These are phyloP conservation scores for Biscutella laevigata DNA, from an alignment of 441 rosid genomes.

Conservation along the genomic window DNA sequence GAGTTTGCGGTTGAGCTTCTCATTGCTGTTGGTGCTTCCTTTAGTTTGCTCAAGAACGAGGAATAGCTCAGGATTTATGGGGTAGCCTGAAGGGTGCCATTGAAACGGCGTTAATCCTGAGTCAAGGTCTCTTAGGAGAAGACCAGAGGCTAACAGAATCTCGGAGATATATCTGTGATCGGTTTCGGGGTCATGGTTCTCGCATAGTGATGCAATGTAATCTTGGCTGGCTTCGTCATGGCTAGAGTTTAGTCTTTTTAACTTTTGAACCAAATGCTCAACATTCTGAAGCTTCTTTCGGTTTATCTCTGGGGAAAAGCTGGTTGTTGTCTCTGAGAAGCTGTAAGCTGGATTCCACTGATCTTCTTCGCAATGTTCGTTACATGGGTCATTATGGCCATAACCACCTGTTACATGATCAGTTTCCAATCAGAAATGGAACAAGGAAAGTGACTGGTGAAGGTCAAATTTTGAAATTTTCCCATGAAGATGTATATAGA, in stretches of 20 bases:
- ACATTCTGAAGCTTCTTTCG: constrained; percentile 75
- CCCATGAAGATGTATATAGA: neutral
- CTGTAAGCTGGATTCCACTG: constrained; percentile 40
- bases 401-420: constrained; percentile 31
- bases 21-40: constrained; percentile 33
- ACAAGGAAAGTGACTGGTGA: neutral
- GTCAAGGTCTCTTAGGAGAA: constrained; percentile 67
- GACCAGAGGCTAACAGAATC: constrained; percentile 84
- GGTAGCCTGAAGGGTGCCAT: constrained; percentile 75
- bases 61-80: constrained; percentile 78
- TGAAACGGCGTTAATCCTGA: constrained; percentile 53
- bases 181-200: constrained; percentile 48
- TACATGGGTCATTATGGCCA: constrained; percentile 23
- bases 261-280: constrained; percentile 71
- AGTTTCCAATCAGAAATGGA: constrained; percentile 13
- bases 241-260: constrained; percentile 60
- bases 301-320: constrained; percentile 50
- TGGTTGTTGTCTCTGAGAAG: constrained; percentile 27
- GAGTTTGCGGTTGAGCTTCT: constrained; percentile 57
- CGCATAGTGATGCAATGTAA: constrained; percentile 87
- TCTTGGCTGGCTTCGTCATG: constrained; percentile 80
- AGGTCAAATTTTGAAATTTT: neutral
- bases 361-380: constrained; percentile 32
- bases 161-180: constrained; percentile 87
- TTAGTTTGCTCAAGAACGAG: constrained; percentile 82